A percentile compares a stretch with the other conserved stretches of the same genome.
Evolutionary conservation across 2,329 filamentous ascomycete species (phyloP).

Genomic region (Aspergillus sp.): DNA sequence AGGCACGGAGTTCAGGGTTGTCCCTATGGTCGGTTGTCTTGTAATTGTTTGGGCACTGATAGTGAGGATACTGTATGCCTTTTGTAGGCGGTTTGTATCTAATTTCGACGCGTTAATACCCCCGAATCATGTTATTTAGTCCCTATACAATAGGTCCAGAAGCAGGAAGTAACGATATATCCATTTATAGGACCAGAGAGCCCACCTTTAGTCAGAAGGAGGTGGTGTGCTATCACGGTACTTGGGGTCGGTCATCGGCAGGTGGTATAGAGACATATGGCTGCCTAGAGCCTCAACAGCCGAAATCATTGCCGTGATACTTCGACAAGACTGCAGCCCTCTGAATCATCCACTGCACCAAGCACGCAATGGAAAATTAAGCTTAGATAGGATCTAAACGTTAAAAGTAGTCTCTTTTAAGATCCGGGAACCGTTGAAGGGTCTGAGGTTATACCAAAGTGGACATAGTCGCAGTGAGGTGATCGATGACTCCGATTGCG

Average conservation of each 20-base stretch:
- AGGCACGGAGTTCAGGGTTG: slow-evolving; percentile 19
- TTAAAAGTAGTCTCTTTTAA: slow-evolving; percentile 20
- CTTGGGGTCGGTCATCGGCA: no score
- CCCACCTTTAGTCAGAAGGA: neutral
- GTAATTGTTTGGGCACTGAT: slow-evolving; percentile 7
- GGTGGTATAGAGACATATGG: neutral
- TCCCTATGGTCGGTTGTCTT: slow-evolving; percentile 4
- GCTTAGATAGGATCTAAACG: slow-evolving; percentile 19
- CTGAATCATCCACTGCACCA: slow-evolving; percentile 9
- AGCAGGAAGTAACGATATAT: neutral
- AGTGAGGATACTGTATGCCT: neutral
- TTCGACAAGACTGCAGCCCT: slow-evolving; percentile 12
- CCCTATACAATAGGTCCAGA: neutral
- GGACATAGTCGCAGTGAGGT: slow-evolving; percentile 28
- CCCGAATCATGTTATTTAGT: neutral
- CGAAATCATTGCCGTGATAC: slow-evolving; percentile 29
- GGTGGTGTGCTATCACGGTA: no score
- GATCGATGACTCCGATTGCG: slow-evolving; percentile 32
- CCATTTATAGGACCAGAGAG: neutral
- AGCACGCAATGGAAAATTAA: slow-evolving; percentile 17
- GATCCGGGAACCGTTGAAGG: slow-evolving; percentile 8
- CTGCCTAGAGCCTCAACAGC: slow-evolving; percentile 21
- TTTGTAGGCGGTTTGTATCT: neutral
- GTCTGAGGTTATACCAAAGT: slow-evolving; percentile 12
- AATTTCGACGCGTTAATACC: neutral